Percentiles rank a stretch among this genome's conserved stretches.
phyloP scores from a whole-genome alignment of 805 yeast genomes.

The Saturnispora dispora region DNA sequence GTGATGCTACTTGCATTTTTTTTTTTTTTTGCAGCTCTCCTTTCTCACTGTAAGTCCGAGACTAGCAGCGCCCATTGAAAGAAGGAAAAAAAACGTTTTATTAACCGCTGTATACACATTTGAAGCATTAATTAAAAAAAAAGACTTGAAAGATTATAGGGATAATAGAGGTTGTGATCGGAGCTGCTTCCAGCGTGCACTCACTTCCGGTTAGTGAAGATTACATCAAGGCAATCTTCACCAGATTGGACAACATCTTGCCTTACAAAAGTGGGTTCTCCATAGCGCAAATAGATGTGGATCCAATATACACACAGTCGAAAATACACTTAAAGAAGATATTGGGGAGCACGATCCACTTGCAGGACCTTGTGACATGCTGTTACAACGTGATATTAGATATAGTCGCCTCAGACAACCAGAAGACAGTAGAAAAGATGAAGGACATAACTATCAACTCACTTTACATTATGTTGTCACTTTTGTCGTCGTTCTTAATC shows the following conservation, averaged over 20 bases:
- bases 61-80: neutral
- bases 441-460: conserved; percentile 16
- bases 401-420: conserved; percentile 2
- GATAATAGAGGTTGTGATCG: conserved; percentile 1
- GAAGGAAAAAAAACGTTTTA: neutral
- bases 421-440: conserved; percentile 10
- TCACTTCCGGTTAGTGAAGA: conserved; percentile 5
- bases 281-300: conserved; percentile 30
- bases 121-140: neutral
- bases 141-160: neutral
- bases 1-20: neutral
- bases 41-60: neutral
- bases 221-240: conserved; percentile 27
- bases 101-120: neutral
- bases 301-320: conserved; percentile 27
- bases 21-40: neutral
- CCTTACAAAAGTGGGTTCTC: conserved; percentile 31
- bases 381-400: conserved; percentile 8
- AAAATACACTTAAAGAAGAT: conserved; percentile 28
- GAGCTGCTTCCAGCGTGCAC: neutral
- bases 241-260: conserved; percentile 26
- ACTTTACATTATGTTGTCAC: conserved; percentile 1
- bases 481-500: conserved; percentile 30
- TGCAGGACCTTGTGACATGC: conserved; percentile 24
- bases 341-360: conserved; percentile 18